Evolutionary conservation across 495 filamentous ascomycete genomes (phyloP).

Genomic region (Geopyxis carbonaria): DNA sequence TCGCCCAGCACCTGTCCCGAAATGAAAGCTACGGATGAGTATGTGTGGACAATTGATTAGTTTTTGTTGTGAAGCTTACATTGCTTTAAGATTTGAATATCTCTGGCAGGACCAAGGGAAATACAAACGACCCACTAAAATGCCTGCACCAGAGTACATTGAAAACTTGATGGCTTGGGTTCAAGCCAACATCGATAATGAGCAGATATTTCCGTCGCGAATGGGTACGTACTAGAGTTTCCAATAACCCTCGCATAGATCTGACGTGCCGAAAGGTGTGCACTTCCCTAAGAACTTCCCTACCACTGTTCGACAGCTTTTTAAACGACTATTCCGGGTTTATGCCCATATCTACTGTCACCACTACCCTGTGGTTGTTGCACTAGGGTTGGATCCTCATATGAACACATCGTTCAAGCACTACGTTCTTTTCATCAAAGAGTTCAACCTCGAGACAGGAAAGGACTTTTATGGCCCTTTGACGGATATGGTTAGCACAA

Average conservation of each 20-base stretch:
- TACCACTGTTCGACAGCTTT: conserved; percentile 71
- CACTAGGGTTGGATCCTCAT: conserved; percentile 89
- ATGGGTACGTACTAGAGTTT: conserved; percentile 40
- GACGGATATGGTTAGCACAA: conserved; percentile 89
- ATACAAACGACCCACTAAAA: conserved; percentile 91
- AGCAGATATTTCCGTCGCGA: conserved; percentile 78
- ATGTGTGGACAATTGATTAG: conserved; percentile 11
- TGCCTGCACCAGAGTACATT: conserved; percentile 92
- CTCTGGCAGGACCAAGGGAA: conserved; percentile 76
- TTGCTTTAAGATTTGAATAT: conserved; percentile 72
- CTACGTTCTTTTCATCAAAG: conserved; percentile 68
- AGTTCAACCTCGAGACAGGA: conserved; percentile 58
- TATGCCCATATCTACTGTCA: conserved; percentile 99
- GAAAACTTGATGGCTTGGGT: conserved; percentile 97
- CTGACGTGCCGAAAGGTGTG: conserved; percentile 42
- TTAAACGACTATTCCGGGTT: conserved; percentile 95
- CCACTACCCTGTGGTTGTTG: conserved; percentile 91
- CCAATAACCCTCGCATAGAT: neutral
- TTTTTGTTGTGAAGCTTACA: neutral
- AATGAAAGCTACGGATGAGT: conserved; percentile 99
- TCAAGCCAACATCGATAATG: conserved; percentile 87
- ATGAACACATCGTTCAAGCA: conserved; percentile 99
- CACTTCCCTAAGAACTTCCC: conserved; percentile 91
- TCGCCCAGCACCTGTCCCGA: conserved; percentile 91
- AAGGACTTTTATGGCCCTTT: conserved; percentile 98